Evolutionary conservation across 2,329 filamentous ascomycete genomes (phyloP).

Genomic region (Raffaelea arxii): DNA sequence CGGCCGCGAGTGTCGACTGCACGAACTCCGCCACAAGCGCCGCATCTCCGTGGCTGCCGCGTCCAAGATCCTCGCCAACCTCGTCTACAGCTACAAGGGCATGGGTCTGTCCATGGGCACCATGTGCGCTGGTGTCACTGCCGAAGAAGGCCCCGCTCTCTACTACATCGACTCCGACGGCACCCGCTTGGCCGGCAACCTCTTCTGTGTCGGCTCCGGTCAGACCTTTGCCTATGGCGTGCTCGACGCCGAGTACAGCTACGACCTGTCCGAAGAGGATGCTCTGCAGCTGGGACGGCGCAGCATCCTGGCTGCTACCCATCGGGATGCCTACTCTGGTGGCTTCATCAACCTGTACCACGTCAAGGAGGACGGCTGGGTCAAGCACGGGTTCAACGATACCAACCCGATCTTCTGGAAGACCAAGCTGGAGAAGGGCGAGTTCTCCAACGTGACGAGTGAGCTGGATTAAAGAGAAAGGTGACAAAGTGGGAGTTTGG

Average conservation of each 20-base stretch:
- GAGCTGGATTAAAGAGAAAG: slow-evolving; percentile 45
- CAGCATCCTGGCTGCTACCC: slow-evolving; percentile 91
- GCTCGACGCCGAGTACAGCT: slow-evolving; percentile 87
- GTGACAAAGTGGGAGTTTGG: neutral
- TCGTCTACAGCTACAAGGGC: slow-evolving; percentile 97
- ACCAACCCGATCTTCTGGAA: slow-evolving; percentile 99
- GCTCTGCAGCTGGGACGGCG: slow-evolving; percentile 83
- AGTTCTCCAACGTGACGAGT: slow-evolving; percentile 92
- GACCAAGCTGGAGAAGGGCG: slow-evolving; percentile 95
- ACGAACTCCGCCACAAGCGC: slow-evolving; percentile 98
- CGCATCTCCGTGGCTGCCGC: slow-evolving; percentile 96
- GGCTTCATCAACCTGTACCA: slow-evolving; percentile 99
- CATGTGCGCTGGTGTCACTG: slow-evolving; percentile 96
- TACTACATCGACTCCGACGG: slow-evolving; percentile 99
- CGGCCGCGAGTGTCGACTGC: slow-evolving; percentile 96
- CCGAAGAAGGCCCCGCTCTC: slow-evolving; percentile 88
- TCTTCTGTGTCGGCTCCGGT: slow-evolving; percentile 96
- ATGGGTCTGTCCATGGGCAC: slow-evolving; percentile 99
- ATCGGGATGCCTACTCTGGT: slow-evolving; percentile 97
- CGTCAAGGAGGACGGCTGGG: slow-evolving; percentile 98
- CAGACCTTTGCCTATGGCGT: slow-evolving; percentile 99
- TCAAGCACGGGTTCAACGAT: slow-evolving; percentile 96
- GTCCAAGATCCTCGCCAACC: slow-evolving; percentile 95
- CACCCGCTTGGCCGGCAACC: slow-evolving; percentile 81
- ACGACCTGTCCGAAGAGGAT: slow-evolving; percentile 78